Evolutionary conservation across 495 filamentous ascomycete genomes (phyloP).

Genomic region (Trichocladium uniseriatum): DNA sequence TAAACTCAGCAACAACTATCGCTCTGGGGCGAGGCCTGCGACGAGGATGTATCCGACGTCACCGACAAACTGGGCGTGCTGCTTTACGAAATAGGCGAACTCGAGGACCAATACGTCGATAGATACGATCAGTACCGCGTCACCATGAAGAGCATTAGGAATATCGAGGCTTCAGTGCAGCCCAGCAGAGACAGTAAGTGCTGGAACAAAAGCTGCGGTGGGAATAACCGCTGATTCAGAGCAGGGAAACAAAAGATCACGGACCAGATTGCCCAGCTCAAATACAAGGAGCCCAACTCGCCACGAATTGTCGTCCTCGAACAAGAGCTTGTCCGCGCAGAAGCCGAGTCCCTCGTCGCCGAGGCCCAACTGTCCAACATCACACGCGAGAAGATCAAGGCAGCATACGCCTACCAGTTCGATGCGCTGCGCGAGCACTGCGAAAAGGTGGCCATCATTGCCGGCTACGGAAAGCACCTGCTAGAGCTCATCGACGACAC

Average conservation of each 20-base stretch:
- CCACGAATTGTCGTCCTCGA: constrained; percentile 96
- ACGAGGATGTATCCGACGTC: constrained; percentile 97
- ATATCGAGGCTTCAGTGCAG: constrained; percentile 97
- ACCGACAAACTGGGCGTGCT: constrained; percentile 97
- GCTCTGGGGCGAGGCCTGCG: constrained; percentile 91
- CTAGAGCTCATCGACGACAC: constrained; percentile 92
- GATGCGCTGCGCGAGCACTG: constrained; percentile 95
- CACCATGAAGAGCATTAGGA: constrained; percentile 97
- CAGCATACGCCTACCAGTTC: constrained; percentile 96
- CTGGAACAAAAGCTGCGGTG: neutral
- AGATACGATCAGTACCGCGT: constrained; percentile 98
- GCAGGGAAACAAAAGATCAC: constrained; percentile 97
- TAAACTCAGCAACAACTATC: constrained; percentile 85
- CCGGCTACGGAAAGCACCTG: constrained; percentile 93
- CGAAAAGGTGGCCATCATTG: constrained; percentile 97
- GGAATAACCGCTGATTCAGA: constrained; percentile 1
- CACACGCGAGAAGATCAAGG: constrained; percentile 97
- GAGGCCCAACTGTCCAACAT: constrained; percentile 98
- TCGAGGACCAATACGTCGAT: constrained; percentile 96
- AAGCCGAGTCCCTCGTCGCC: constrained; percentile 94
- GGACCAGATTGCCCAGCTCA: constrained; percentile 95
- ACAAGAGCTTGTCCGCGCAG: constrained; percentile 95
- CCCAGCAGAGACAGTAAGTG: constrained; percentile 88
- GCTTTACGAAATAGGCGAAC: constrained; percentile 96
- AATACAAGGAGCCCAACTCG: constrained; percentile 98